Percentiles rank a stretch among this genome's conserved stretches.
Evolutionary conservation across 805 yeast species (phyloP).

Genomic region (Maudiozyma saulgeensis): DNA sequence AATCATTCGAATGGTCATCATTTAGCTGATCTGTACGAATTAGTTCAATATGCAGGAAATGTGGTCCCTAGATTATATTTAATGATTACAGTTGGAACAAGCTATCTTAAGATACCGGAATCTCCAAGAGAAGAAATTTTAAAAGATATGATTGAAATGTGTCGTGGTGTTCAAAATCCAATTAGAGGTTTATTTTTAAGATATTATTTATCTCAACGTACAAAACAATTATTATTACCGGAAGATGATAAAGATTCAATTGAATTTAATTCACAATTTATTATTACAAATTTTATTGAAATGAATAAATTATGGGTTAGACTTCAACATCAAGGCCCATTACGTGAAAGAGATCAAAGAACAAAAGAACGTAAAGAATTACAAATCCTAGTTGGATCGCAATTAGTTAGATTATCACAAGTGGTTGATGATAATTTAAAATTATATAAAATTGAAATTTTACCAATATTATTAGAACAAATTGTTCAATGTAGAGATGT

Average conservation of each 20-base stretch:
- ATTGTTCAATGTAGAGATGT: conserved; percentile 86
- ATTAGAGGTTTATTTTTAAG: conserved; percentile 83
- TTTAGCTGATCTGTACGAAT: conserved; percentile 82
- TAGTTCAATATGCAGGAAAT: conserved; percentile 92
- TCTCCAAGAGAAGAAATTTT: conserved; percentile 70
- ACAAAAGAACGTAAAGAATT: conserved; percentile 76
- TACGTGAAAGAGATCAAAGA: conserved; percentile 67
- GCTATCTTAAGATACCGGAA: conserved; percentile 66
- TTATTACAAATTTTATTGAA: conserved; percentile 81
- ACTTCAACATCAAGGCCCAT: conserved; percentile 89
- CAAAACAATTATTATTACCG: conserved; percentile 39
- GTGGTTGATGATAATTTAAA: conserved; percentile 60
- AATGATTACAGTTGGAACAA: conserved; percentile 92
- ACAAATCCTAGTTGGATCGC: conserved; percentile 86
- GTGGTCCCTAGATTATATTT: conserved; percentile 84
- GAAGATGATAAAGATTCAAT: not conserved
- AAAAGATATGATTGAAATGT: conserved; percentile 97
- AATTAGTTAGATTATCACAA: conserved; percentile 80
- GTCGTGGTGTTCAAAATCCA: conserved; percentile 94
- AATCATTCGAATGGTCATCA: conserved; percentile 52
- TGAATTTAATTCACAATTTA: conserved; percentile 47
- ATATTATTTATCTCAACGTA: conserved; percentile 78
- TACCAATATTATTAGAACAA: conserved; percentile 81
- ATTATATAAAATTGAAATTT: conserved; percentile 39
- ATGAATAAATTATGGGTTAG: conserved; percentile 98